A percentile compares a stretch with the other conserved stretches of the same genome.
These are phyloP conservation scores for Desmodesmus armatus DNA, from an alignment of 139 green algal species.

Conservation along the genomic window DNA sequence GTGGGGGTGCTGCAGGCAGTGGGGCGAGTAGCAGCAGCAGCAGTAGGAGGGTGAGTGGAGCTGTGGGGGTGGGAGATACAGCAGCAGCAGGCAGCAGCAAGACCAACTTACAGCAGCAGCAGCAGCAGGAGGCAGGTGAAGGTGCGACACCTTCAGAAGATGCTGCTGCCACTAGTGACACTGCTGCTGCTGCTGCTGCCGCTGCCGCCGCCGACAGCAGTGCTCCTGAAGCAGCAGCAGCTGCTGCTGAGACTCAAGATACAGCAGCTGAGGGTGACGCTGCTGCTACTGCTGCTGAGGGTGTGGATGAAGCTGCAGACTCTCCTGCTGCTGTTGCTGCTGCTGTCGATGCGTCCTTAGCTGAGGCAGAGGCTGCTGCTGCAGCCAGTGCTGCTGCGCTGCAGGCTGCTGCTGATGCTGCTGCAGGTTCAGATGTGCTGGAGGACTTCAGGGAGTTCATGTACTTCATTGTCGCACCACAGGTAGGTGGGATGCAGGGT, in stretches of 20 bases:
- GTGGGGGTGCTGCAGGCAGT: conserved; percentile 3
- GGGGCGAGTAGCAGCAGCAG: background rate
- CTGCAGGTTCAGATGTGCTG: background rate
- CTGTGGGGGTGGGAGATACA: background rate
- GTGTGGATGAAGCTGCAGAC: too few species aligned
- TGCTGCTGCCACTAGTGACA: too few species aligned
- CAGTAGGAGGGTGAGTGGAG: background rate
- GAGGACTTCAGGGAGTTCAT: conserved; percentile 61
- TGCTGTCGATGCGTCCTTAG: too few species aligned
- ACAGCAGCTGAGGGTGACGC: background rate
- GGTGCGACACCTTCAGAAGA: too few species aligned
- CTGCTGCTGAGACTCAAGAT: background rate
- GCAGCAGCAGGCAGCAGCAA: conserved; percentile 2
- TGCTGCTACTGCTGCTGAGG: background rate
- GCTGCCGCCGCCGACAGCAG: background rate
- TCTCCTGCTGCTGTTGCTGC: background rate
- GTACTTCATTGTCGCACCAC: conserved; percentile 64
- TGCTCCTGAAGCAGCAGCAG: background rate
- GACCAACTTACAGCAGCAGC: too few species aligned
- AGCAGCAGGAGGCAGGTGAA: too few species aligned
- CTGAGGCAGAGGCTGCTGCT: background rate
- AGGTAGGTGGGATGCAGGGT: conserved; percentile 48
- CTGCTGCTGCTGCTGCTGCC: background rate
- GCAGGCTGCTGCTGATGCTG: conserved; percentile 12
- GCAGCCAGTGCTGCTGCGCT: background rate